Conservation (phyloP, 164 flowering plant species). For the Aristolochia californica region DNA sequence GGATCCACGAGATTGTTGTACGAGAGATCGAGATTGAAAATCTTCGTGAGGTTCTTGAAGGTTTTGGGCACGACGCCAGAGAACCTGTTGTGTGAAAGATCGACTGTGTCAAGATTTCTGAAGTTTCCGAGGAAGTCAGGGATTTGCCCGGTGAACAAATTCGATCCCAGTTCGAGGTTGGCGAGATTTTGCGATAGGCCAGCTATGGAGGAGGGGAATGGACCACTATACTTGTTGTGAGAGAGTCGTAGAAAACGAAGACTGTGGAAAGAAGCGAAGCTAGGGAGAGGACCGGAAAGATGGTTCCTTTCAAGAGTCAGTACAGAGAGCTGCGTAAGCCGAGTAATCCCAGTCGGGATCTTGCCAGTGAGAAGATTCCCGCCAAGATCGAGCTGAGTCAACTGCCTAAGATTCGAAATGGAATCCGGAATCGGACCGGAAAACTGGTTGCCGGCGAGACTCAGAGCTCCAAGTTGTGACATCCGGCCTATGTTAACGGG, state of each 20-base stretch:
- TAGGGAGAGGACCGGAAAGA: constrained; percentile 42
- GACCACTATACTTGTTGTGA: constrained; percentile 38
- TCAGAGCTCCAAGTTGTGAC: constrained; percentile 23
- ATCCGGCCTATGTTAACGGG: constrained; percentile 33
- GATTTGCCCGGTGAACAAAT: constrained; percentile 33
- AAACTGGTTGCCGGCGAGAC: constrained; percentile 39
- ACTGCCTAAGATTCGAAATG: constrained; percentile 28
- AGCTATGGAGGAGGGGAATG: constrained; percentile 37
- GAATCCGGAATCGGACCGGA: constrained; percentile 55
- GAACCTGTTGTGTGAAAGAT: constrained; percentile 43
- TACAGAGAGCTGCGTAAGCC: constrained; percentile 25
- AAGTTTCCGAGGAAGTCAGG: constrained; percentile 53
- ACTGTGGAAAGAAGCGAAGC: constrained; percentile 24
- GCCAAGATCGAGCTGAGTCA: constrained; percentile 46
- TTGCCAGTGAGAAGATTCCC: constrained; percentile 37
- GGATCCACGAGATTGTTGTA: constrained; percentile 48
- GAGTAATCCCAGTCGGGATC: constrained; percentile 30
- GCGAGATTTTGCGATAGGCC: constrained; percentile 27
- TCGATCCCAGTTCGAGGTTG: constrained; percentile 49
- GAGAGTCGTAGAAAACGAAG: constrained; percentile 33
- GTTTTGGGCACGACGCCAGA: constrained; percentile 47
- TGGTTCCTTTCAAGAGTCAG: constrained; percentile 34
- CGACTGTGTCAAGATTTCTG: constrained; percentile 45
- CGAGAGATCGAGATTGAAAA: constrained; percentile 67
- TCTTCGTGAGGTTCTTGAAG: constrained; percentile 55